These are phyloP conservation scores for Diaporthe destruens DNA, from an alignment of 2,329 filamentous ascomycete species.

Conservation along the genomic window DNA sequence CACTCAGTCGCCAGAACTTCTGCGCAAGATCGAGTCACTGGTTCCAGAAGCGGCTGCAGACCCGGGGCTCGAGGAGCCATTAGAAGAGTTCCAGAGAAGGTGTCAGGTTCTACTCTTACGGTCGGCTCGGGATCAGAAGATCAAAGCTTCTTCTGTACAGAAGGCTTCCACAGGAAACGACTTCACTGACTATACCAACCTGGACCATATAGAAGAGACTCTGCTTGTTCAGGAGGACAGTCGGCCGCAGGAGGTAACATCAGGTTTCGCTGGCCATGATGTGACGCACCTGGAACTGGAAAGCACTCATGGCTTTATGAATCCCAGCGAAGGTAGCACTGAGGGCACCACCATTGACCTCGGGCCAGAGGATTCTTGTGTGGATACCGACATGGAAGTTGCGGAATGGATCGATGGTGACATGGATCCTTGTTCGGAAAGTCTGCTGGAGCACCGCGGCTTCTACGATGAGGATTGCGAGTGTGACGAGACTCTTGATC, in stretches of 20 bases:
- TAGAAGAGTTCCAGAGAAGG: conserved; percentile 12
- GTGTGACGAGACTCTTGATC: neutral
- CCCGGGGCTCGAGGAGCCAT: neutral
- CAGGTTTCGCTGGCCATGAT: neutral
- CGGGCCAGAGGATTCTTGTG: neutral
- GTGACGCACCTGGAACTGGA: neutral
- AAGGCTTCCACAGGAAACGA: neutral
- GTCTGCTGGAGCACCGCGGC: neutral
- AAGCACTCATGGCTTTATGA: neutral
- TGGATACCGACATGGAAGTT: neutral
- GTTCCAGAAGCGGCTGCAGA: conserved; percentile 3
- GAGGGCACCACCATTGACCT: neutral
- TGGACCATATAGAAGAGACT: neutral
- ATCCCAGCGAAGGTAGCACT: neutral
- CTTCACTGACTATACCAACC: neutral
- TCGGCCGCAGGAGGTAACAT: neutral
- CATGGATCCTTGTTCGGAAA: neutral
- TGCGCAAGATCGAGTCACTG: conserved; percentile 10
- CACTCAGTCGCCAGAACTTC: conserved; percentile 23
- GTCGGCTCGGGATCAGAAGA: conserved; percentile 18
- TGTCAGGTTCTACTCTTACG: conserved; percentile 12
- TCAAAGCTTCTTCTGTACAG: neutral
- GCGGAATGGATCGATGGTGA: conserved; percentile 10
- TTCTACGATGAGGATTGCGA: neutral
- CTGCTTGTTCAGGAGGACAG: neutral